A percentile compares a stretch with the other conserved stretches of the same genome.
Evolutionary conservation across 2,329 filamentous ascomycete species (phyloP).

Genomic region (Zalaria sp.): DNA sequence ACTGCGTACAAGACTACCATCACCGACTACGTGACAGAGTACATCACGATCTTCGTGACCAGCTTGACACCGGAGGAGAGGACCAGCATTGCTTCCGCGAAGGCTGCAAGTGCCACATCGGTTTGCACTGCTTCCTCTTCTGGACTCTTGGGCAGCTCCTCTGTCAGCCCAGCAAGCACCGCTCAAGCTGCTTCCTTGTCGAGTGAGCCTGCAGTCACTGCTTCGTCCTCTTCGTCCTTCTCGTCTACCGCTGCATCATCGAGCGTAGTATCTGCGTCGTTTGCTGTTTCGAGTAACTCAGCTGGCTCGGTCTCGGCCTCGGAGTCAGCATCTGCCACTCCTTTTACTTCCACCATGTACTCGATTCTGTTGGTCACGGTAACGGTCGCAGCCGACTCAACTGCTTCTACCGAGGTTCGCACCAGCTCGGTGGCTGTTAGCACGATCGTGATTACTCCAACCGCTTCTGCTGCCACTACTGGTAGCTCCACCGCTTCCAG

Average conservation of each 20-base stretch:
- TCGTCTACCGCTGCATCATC: neutral
- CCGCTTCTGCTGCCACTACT: slow-evolving; percentile 2
- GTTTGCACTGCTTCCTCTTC: too few species aligned
- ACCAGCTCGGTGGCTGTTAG: slow-evolving; percentile 1
- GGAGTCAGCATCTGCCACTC: neutral
- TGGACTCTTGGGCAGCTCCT: too few species aligned
- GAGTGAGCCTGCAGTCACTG: neutral
- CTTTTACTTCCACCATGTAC: too few species aligned
- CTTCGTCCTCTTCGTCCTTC: neutral
- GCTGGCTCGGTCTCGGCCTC: neutral
- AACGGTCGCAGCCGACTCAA: neutral
- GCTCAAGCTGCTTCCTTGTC: neutral
- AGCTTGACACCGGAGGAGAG: neutral
- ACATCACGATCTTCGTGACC: neutral
- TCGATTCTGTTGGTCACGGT: neutral
- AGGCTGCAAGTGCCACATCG: neutral
- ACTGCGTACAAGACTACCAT: neutral
- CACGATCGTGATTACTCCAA: slow-evolving; percentile 2
- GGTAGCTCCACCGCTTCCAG: neutral
- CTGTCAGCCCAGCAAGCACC: neutral
- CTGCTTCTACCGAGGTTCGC: neutral
- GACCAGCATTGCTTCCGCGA: neutral
- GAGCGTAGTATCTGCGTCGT: neutral
- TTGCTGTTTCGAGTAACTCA: neutral
- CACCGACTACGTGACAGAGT: neutral